Conservation (phyloP, 2,329 filamentous ascomycete genomes). For the Emergomyces pasteurianus region DNA sequence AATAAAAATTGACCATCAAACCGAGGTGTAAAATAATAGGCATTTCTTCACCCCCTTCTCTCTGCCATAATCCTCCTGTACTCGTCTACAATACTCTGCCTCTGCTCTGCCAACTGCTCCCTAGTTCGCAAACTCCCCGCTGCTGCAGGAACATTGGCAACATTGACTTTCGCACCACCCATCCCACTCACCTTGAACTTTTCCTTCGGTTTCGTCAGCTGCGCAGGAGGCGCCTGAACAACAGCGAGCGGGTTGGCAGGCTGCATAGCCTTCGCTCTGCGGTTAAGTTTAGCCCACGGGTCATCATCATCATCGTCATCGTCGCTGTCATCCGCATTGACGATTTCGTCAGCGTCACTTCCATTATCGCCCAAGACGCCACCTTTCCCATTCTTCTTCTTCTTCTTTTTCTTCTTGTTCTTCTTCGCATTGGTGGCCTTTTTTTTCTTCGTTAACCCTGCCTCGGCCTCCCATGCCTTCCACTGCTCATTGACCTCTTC, state of each 20-base stretch:
- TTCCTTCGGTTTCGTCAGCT: constrained; percentile 50
- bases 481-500: constrained; percentile 52
- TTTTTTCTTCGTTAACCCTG: constrained; percentile 39
- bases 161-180: constrained; percentile 52
- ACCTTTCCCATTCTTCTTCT: constrained; percentile 48
- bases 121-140: constrained; percentile 60
- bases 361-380: constrained; percentile 41
- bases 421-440: constrained; percentile 50
- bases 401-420: constrained; percentile 54
- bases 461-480: constrained; percentile 49
- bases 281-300: constrained; percentile 65
- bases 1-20: neutral
- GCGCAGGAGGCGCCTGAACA: constrained; percentile 62
- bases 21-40: constrained; percentile 5
- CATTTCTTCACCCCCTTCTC: constrained; percentile 24
- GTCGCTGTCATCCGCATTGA: constrained; percentile 32
- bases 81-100: constrained; percentile 58
- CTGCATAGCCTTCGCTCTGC: constrained; percentile 46
- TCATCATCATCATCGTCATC: constrained; percentile 37
- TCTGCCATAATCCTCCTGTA: constrained; percentile 60
- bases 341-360: constrained; percentile 25
- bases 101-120: constrained; percentile 59
- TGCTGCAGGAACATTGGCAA: constrained; percentile 55
- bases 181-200: constrained; percentile 49
- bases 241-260: constrained; percentile 37